Percentiles rank a stretch among this genome's conserved stretches.
These are phyloP conservation scores for Psophocarpus tetragonolobus DNA, from an alignment of 306 rosid species.

Conservation along the genomic window DNA sequence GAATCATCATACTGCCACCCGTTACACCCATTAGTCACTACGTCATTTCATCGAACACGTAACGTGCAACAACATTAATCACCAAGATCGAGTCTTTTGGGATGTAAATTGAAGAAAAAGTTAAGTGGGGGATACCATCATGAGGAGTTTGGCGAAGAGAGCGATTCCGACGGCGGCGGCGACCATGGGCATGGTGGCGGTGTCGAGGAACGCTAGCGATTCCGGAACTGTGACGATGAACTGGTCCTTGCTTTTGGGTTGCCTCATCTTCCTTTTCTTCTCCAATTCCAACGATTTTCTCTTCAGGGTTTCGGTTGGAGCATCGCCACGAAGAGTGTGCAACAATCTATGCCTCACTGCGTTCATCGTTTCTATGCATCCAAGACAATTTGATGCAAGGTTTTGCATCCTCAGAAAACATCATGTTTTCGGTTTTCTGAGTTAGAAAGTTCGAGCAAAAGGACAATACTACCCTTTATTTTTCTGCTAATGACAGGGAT, in stretches of 20 bases:
- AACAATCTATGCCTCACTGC: constrained; percentile 30
- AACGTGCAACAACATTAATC: not conserved
- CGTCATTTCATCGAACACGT: constrained; percentile 38
- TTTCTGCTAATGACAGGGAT: not conserved
- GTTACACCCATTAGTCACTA: constrained; percentile 1
- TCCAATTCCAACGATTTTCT: constrained; percentile 49
- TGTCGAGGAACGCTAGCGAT: constrained; percentile 68
- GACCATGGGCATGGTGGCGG: constrained; percentile 80
- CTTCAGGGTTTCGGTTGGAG: constrained; percentile 18
- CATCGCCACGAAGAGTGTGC: constrained; percentile 28
- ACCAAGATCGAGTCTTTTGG: too few species aligned
- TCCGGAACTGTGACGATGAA: constrained; percentile 68
- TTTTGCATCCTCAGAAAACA: not conserved
- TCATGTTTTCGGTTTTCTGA: not conserved
- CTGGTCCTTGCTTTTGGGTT: constrained; percentile 47
- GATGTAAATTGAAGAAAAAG: not conserved
- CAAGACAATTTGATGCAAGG: not conserved
- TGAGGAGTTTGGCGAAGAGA: constrained; percentile 59
- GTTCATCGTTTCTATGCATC: constrained; percentile 22
- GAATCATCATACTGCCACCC: constrained; percentile 67
- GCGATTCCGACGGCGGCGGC: constrained; percentile 54
- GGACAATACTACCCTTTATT: not conserved
- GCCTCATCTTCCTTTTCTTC: constrained; percentile 45
- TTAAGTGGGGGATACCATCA: constrained; percentile 46
- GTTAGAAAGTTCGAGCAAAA: not conserved